These are phyloP conservation scores for Calonectria montana DNA, from an alignment of 2,329 filamentous ascomycete species.

Conservation along the genomic window DNA sequence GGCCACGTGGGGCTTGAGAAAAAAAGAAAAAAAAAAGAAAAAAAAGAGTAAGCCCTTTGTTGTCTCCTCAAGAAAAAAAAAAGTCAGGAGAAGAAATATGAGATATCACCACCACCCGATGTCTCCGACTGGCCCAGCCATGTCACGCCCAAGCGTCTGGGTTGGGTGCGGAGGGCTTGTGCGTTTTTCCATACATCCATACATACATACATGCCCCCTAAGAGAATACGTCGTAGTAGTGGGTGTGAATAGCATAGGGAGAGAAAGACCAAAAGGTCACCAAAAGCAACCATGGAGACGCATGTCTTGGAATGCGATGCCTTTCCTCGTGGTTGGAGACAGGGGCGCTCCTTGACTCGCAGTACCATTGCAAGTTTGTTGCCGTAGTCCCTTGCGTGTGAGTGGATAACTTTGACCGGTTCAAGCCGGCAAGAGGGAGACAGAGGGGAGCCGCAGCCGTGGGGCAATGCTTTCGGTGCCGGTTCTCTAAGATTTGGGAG, in stretches of 20 bases:
- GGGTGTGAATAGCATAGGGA: background rate
- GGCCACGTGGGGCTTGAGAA: constrained; percentile 16
- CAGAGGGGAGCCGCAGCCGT: background rate
- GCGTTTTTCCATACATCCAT: background rate
- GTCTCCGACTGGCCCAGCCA: background rate
- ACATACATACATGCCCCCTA: background rate
- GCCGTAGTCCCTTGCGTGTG: background rate
- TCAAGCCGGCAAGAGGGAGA: background rate
- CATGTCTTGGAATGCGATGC: constrained; percentile 7
- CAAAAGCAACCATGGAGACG: background rate
- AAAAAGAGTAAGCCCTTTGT: background rate
- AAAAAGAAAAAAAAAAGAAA: background rate
- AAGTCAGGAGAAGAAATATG: background rate
- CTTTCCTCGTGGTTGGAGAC: background rate
- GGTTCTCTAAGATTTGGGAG: background rate
- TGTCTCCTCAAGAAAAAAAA: background rate
- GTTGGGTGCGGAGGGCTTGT: background rate
- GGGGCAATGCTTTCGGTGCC: background rate
- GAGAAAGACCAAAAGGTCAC: background rate
- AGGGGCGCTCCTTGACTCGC: background rate
- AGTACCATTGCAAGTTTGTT: background rate
- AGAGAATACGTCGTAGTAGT: background rate
- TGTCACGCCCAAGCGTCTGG: background rate
- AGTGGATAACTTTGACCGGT: background rate
- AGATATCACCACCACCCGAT: background rate